Evolutionary conservation across 2,329 filamentous ascomycete genomes (phyloP).

Genomic region (Alternaria infectoria): DNA sequence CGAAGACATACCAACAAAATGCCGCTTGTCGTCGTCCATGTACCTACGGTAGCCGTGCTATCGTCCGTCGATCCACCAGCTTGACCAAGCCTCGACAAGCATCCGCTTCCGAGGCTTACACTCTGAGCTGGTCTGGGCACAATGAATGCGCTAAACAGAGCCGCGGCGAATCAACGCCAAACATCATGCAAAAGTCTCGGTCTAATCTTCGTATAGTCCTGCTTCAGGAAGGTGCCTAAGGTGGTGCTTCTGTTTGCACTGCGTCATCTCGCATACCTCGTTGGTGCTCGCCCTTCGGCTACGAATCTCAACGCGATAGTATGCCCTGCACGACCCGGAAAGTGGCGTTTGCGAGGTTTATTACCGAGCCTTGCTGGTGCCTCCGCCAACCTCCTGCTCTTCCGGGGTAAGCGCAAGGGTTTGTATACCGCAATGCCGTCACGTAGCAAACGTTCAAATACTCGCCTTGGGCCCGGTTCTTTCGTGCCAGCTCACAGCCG

Average conservation of each 20-base stretch:
- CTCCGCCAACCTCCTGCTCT: constrained; percentile 20
- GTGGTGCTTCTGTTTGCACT: background rate
- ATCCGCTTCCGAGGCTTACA: constrained; percentile 19
- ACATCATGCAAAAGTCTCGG: background rate
- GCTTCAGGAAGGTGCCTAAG: constrained; percentile 23
- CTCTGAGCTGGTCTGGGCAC: background rate
- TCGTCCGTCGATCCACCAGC: background rate
- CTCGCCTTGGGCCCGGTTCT: background rate
- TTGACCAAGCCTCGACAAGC: constrained; percentile 26
- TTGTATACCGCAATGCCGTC: constrained; percentile 16
- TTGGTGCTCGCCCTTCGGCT: background rate
- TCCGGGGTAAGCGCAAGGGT: constrained; percentile 21
- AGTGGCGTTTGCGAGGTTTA: constrained; percentile 1
- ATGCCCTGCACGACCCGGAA: constrained; percentile 1
- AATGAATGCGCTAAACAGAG: background rate
- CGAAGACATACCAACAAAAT: background rate
- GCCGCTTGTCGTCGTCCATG: background rate
- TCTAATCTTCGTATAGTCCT: constrained; percentile 1
- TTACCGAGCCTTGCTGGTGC: background rate
- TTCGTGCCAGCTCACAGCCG: background rate
- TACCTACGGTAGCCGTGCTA: background rate
- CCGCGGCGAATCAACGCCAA: constrained; percentile 8
- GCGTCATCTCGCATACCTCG: constrained; percentile 14
- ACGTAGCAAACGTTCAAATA: constrained; percentile 26
- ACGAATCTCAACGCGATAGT: constrained; percentile 1